Evolutionary conservation across 306 rosid species (phyloP), one percentile per base, ranked within the genome.

Genomic region (Styphnolobium japonicum): DNA sequence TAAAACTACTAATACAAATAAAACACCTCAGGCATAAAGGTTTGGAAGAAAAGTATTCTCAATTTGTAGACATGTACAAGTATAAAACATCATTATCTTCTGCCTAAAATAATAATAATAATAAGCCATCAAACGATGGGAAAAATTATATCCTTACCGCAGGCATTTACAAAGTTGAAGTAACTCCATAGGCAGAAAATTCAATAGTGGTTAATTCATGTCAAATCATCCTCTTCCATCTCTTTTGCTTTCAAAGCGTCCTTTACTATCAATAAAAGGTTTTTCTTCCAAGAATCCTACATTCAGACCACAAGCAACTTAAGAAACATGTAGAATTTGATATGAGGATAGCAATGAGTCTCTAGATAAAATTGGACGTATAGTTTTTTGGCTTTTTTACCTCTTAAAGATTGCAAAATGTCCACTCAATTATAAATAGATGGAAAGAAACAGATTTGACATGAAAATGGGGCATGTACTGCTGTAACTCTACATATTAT

Each of bases 171-270:
- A 80, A 42, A 39, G 37, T 53, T 46, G 46, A 31, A 45, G 62
- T 12, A 48, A 42, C 56, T 66, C 62, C 80, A 62, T 16, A 23
- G 39, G 62, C 25, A 52, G n/a, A 74, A 82, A 53, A 46, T 56
- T 68, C 77, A 64, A 67, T 40, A 37, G 48, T 16, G 55, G n/a
- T 64, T 72, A 49, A 33, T 67, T 88, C 77, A 88, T 52, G 87
- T 85, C 74, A 88, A 81, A 80, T 88, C 91, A 57, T 80, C 90
- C 56, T 87, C 91, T 82, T 83, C 87, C 79, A 76, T 83, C 84
- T 80, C 86, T 69, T 82, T 88, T 53, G 67, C 80, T 82, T 88
- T 76, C 80, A 88, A 74, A 63, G 78, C 84, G 16, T 88, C 84
- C 76, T 85, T 80, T 52, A 73, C 80, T 73, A 80, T 83, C 33